Evolutionary conservation across 2,329 filamentous ascomycete species (phyloP).

Genomic region (Cordyceps farinosa): DNA sequence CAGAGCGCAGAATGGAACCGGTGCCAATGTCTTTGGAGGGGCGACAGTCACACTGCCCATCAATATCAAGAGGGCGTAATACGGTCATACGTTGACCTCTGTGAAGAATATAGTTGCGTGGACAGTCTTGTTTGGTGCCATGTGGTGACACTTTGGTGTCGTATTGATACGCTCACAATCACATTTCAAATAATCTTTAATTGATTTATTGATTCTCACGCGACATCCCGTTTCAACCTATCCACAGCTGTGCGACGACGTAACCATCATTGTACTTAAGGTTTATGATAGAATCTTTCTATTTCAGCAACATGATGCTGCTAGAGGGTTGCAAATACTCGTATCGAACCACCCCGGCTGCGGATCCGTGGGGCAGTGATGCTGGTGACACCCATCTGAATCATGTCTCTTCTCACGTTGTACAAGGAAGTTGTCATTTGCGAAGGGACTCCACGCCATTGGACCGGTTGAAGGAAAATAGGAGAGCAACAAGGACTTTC

Average conservation of each 20-base stretch:
- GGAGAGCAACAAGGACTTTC: not conserved
- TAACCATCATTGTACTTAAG: not conserved
- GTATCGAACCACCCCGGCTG: not conserved
- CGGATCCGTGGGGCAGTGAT: not conserved
- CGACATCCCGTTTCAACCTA: not conserved
- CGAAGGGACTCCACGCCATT: not conserved
- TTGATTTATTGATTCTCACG: not conserved
- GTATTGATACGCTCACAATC: not conserved
- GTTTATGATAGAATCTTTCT: too few relatives aligned
- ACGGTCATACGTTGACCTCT: not conserved
- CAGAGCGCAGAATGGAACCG: not conserved
- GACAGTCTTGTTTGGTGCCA: not conserved
- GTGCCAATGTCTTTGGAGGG: not conserved
- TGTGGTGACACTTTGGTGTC: not conserved
- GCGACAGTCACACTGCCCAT: not conserved
- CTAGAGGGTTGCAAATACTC: too few relatives aligned
- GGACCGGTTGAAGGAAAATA: not conserved
- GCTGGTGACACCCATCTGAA: not conserved
- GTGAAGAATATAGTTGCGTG: not conserved
- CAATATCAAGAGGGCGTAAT: not conserved
- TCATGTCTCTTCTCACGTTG: constrained; percentile 3
- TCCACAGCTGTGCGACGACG: not conserved
- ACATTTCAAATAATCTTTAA: not conserved
- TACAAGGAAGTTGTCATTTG: not conserved
- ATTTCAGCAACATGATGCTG: too few relatives aligned